Evolutionary conservation across 176 grass and related monocot species (phyloP), one percentile per base, ranked within the genome.

Genomic region (Chloris gayana): DNA sequence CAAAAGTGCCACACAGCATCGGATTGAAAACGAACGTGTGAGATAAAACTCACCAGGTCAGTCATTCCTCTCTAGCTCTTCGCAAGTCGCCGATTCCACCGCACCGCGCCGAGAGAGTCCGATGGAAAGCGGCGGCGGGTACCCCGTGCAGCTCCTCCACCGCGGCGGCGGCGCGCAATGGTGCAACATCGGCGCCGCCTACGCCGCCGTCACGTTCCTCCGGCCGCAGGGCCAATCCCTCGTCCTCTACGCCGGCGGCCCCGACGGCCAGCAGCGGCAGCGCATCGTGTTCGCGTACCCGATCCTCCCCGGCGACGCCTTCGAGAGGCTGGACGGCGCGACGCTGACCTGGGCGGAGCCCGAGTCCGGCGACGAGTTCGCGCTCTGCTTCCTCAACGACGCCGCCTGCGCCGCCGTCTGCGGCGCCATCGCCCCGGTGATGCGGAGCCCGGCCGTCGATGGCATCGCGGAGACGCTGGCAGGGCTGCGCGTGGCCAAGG

Each of bases 271-370:
- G 21, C 53, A 57, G 53, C 53, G 6, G 53, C 53, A 21, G 22
- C 22, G 54, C 54, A 57, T 24, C 54, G 22, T 56, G 53, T 56
- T 56, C 21, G 53, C 53, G 21, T 56, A 56, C 53, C 53, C 53
- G 53, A 9, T 56, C 77, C 84, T 90, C 84, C 77, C 76, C 64
- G 60, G 59, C 59, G 86, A 79, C 74, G 68, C 49, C 47, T 83
- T 88, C 74, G 49, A 78, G 60, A 37, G 68, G 68, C 38, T 88
- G 47, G 74, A 83, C 22, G 59, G 80, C 14, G 14, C 67, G 68
- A 88, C 67, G 22, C 59, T 88, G 58, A 24, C 29, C 47, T 88
- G 86, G 86, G 38, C 47, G 60, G 86, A 78, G 4, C 59, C 73
- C 7, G 77, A 37, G 29, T 75, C 70, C 27, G 63, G 71, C 15